Evolutionary conservation across 768 basidiomycete species (phyloP).

Genomic region (Dioszegia crocea): DNA sequence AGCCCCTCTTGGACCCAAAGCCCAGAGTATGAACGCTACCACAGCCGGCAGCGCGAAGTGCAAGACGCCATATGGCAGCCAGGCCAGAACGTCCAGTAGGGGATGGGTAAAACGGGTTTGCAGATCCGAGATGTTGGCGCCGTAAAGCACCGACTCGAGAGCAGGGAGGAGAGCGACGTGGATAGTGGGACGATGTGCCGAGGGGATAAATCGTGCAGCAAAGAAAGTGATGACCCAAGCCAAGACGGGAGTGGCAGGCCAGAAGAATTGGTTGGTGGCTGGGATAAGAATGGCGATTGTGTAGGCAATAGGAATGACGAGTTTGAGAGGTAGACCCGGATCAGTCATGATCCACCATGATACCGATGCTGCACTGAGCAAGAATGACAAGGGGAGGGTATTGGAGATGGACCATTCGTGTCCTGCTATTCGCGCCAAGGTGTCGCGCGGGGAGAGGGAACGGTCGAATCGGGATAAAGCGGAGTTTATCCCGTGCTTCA

Average conservation of each 20-base stretch:
- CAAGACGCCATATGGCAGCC: conserved; percentile 92
- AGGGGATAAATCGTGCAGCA: conserved; percentile 78
- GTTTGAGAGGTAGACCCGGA: conserved; percentile 53
- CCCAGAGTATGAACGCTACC: conserved; percentile 79
- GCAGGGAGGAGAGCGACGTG: conserved; percentile 92
- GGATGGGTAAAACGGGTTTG: conserved; percentile 92
- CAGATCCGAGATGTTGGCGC: conserved; percentile 95
- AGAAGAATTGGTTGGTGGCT: conserved; percentile 81
- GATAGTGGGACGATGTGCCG: conserved; percentile 68
- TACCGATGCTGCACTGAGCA: conserved; percentile 78
- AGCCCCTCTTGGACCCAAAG: conserved; percentile 74
- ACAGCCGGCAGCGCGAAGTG: conserved; percentile 86
- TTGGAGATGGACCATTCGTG: conserved; percentile 42
- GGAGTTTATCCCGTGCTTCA: conserved; percentile 34
- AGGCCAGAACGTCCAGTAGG: conserved; percentile 83
- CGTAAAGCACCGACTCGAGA: conserved; percentile 89
- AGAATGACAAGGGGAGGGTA: conserved; percentile 68
- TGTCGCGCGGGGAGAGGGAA: conserved; percentile 36
- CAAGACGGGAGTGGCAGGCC: conserved; percentile 78
- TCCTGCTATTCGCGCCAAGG: conserved; percentile 25
- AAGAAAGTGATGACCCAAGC: conserved; percentile 83
- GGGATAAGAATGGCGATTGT: conserved; percentile 68
- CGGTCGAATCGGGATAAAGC: conserved; percentile 42
- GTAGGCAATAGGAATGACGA: conserved; percentile 72
- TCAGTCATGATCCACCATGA: conserved; percentile 84